Evolutionary conservation across 1,284 basidiomycete genomes (phyloP), one percentile per base, ranked within the genome.

Genomic region (Ceratobasidium sp.): DNA sequence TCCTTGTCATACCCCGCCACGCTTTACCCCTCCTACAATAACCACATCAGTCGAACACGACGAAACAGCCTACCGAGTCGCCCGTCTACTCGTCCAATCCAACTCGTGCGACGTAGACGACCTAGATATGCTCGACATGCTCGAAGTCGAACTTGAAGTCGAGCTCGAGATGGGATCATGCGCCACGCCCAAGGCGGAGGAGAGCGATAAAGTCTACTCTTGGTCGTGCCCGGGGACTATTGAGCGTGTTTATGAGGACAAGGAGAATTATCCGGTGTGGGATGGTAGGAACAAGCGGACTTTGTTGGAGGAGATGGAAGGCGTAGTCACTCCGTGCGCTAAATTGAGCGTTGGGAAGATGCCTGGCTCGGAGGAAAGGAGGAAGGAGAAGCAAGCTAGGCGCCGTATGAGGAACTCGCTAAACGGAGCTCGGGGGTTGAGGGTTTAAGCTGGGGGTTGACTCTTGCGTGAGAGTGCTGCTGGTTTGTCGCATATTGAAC

Each of bases 1-100:
- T 1, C 71, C 71, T 20, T 74, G 71, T 46, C 15, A 38, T 28
- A 74, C 71, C 2, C 71, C 71, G 17, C 71, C 71, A 3, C 56
- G 44, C 28, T 61, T 48, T 15, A 15, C 10, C 40, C 23, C n/a
- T 46, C 33, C 13, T n/a, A n/a, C n/a, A 15, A 15, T 38, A 28
- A 13, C 65, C 13, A 20, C 40, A 23, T 26, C 54, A 12, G 20
- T 67, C 44, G 44, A n/a, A 6, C 59, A 74, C 28, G 71, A 74
- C 28, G 71, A 74, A 42, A 59, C 44, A n/a, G 59, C 71, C 17
- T 62, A 46, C 28, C 57, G 59, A 17, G 44, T 74, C 23, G 71
- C 71, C 20, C 40, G 71, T 6, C 23, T 74, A 33, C 46, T 74
- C 15, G 59, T 74, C 1, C n/a, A 50, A n/a, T 67, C 65, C 28